These are phyloP conservation scores for Beauveria caledonica DNA, from an alignment of 2,329 filamentous ascomycete species.

Conservation along the genomic window DNA sequence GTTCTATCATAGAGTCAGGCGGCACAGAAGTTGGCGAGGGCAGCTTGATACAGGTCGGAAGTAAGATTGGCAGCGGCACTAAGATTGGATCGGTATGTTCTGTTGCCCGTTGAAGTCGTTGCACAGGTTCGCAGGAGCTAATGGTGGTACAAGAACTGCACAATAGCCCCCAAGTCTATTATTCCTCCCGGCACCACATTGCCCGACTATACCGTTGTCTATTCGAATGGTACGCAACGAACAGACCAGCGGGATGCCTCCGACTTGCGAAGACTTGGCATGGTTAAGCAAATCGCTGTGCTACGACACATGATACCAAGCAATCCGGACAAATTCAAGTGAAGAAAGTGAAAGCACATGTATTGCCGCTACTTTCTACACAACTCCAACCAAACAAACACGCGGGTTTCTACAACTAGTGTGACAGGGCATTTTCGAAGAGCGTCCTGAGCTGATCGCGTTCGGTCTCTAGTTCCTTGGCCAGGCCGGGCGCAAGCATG, in stretches of 20 bases:
- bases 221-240: constrained; percentile 52
- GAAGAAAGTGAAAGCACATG: not conserved
- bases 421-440: constrained; percentile 53
- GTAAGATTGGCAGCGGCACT: constrained; percentile 51
- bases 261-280: constrained; percentile 53
- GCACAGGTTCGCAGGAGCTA: constrained; percentile 14
- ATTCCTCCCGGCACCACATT: constrained; percentile 50
- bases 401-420: constrained; percentile 18
- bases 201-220: constrained; percentile 62
- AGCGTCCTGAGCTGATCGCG: constrained; percentile 61
- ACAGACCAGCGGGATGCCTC: constrained; percentile 52
- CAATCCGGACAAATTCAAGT: constrained; percentile 44
- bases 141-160: constrained; percentile 50
- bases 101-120: constrained; percentile 16
- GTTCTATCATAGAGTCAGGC: constrained; percentile 52
- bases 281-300: constrained; percentile 61
- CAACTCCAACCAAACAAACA: not conserved
- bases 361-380: constrained; percentile 2
- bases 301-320: constrained; percentile 59
- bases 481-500: constrained; percentile 80
- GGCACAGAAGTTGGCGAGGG: constrained; percentile 55
- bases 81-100: constrained; percentile 51
- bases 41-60: constrained; percentile 50
- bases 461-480: constrained; percentile 59
- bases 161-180: constrained; percentile 56